A percentile compares a stretch with the other conserved stretches of the same genome.
phyloP scores from a whole-genome alignment of 2,329 filamentous ascomycete genomes.

The Trichoderma sp. region DNA sequence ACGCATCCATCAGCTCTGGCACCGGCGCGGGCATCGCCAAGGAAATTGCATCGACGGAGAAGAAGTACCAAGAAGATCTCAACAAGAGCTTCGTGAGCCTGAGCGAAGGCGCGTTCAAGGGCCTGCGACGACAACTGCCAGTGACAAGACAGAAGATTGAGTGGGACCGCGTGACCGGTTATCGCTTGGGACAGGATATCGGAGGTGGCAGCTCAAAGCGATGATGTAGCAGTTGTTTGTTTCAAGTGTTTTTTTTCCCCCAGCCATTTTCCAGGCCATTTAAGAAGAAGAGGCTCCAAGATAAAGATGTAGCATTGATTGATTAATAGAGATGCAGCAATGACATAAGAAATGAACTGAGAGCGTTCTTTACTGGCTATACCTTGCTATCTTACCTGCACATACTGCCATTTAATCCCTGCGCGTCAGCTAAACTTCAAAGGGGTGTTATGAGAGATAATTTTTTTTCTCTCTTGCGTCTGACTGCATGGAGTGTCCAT shows the following conservation, averaged over 20 bases:
- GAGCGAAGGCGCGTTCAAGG: conserved; percentile 95
- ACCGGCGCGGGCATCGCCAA: conserved; percentile 71
- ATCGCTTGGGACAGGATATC: conserved; percentile 81
- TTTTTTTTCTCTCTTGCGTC: background rate
- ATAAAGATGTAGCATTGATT: conserved; percentile 15
- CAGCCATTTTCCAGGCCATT: background rate
- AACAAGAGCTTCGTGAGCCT: conserved; percentile 87
- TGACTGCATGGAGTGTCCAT: conserved; percentile 8
- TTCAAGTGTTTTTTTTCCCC: background rate
- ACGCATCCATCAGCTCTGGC: conserved; percentile 62
- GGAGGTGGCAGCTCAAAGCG: conserved; percentile 66
- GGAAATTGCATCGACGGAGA: conserved; percentile 79
- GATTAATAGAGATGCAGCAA: conserved; percentile 24
- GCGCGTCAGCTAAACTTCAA: background rate
- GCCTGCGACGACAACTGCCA: conserved; percentile 85
- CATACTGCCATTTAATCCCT: background rate
- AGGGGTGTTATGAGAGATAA: background rate
- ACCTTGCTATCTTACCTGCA: background rate
- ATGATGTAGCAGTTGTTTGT: conserved; percentile 40
- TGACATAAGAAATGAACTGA: conserved; percentile 23
- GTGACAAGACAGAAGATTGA: conserved; percentile 98
- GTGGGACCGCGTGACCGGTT: conserved; percentile 97
- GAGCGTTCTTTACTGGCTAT: background rate
- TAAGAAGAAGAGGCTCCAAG: conserved; percentile 16
- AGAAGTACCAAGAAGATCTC: conserved; percentile 93